phyloP scores from a whole-genome alignment of 139 green algal species.

The Microglena sp. region DNA sequence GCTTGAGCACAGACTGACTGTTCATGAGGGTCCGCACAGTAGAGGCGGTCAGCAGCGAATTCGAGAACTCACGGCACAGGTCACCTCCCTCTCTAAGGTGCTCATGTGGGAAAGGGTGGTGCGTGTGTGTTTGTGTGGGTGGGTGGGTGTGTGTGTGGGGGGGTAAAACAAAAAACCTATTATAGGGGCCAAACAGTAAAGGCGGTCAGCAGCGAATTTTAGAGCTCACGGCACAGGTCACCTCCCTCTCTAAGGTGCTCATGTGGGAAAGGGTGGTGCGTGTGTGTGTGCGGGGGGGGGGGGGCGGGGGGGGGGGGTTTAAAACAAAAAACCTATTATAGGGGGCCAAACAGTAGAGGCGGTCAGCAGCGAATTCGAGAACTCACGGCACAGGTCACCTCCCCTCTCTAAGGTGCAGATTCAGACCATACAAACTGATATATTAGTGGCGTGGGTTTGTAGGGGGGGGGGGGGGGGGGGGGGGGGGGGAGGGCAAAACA shows the following conservation, averaged over 20 bases:
- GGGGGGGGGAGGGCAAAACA: not conserved
- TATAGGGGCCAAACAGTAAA: slow-evolving; percentile 10
- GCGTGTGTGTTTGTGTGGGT: not conserved
- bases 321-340: not conserved
- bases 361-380: slow-evolving; percentile 12
- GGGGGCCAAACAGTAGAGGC: slow-evolving; percentile 9
- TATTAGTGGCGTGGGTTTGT: not conserved
- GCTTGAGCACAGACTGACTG: slow-evolving; percentile 29
- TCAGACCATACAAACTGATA: too few species aligned
- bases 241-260: slow-evolving; percentile 1
- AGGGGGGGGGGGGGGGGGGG: not conserved
- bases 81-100: not conserved
- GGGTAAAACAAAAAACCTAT: not conserved
- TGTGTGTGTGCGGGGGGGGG: not conserved
- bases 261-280: not conserved
- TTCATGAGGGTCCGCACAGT: slow-evolving; percentile 7
- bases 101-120: not conserved
- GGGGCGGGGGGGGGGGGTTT: not conserved
- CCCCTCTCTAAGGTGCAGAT: slow-evolving; percentile 3
- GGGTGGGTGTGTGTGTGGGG: not conserved
- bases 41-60: too few species aligned
- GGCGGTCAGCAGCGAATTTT: slow-evolving; percentile 6
- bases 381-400: slow-evolving; percentile 24
- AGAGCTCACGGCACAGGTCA: slow-evolving; percentile 29
- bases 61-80: too few species aligned